Evolutionary conservation across 2,329 filamentous ascomycete species (phyloP), one percentile per base, ranked within the genome.

Genomic region (Immersiporthe knoxdaviesiana): DNA sequence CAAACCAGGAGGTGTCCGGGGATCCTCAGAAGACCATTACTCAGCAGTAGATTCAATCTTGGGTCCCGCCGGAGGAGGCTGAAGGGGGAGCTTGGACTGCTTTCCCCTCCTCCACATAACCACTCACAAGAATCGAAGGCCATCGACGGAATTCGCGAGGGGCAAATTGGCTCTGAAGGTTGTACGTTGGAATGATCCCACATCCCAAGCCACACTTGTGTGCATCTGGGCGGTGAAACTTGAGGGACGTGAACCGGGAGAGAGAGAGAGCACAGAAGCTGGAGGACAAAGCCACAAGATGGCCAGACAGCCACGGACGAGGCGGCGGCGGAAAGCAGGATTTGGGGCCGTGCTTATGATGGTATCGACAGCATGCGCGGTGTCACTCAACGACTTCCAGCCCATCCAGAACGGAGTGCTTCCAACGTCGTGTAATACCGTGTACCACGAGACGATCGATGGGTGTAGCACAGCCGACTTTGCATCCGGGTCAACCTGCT

Each of bases 401-500:
- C 74, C 78, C 56, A 77, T 84, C 67, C 74, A 77, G n/a, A 75
- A 78, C 14, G 70, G 77, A n/a, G 73, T 77, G 5, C 75, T 81
- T 12, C 78, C 81, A 0, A 67, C 80, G 47, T 72, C 72, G 56
- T 85, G 83, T 72, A 74, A 79, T 18, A 72, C 78, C 50, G 81
- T 80, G 44, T 85, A 85, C 75, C 80, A 81, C 72, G 75, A 76
- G 7, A 78, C 78, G 6, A 78, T 85, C 35, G 56, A 67, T n/a
- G 77, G 78, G 63, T 85, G 83, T 73, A 63, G 66, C 5, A 65
- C 68, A 11, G 60, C 35, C 67, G 82, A 84, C 72, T 83, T 83
- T 35, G 72, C 70, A 8, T 67, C 67, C 2, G 77, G 76, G 47
- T 76, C 72, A 16, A 72, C 72, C 2, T 85, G 83, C 74, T 83